Conservation (phyloP, 306 rosid species). For the Trifolium fragiferum region DNA sequence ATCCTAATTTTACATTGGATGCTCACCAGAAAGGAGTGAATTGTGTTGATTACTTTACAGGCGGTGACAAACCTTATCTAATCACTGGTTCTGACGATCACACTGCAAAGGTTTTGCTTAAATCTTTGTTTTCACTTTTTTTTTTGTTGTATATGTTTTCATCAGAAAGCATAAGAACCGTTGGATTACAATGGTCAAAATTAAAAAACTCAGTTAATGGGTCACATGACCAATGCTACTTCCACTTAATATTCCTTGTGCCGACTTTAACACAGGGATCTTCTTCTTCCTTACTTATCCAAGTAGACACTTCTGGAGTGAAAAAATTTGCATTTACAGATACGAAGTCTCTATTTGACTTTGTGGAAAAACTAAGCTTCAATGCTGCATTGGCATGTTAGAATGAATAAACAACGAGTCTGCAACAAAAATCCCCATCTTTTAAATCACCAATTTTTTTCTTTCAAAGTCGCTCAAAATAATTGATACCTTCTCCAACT, state of each 20-base stretch:
- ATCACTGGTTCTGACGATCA: conserved; percentile 98
- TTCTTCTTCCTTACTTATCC: background rate
- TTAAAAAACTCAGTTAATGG: background rate
- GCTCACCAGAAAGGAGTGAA: conserved; percentile 99
- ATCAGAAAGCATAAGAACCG: background rate
- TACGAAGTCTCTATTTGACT: background rate
- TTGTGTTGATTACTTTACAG: conserved; percentile 98
- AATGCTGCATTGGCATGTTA: background rate
- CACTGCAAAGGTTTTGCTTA: conserved; percentile 85
- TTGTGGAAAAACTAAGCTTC: background rate
- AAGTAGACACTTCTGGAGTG: background rate
- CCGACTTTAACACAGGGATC: conserved; percentile 2
- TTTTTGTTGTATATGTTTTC: conserved; percentile 17
- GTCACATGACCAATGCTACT: background rate
- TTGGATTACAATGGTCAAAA: conserved; percentile 7
- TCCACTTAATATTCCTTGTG: background rate
- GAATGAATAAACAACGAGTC: background rate
- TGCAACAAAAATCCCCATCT: background rate
- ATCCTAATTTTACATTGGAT: conserved; percentile 98
- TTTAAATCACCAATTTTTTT: background rate
- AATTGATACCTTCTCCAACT: background rate
- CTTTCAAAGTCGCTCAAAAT: background rate
- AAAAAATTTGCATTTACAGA: background rate
- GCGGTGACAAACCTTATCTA: conserved; percentile 97
- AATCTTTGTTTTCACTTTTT: conserved; percentile 6